Conservation (phyloP, 169 alveolate genomes). For the Plasmodium gonderi region DNA sequence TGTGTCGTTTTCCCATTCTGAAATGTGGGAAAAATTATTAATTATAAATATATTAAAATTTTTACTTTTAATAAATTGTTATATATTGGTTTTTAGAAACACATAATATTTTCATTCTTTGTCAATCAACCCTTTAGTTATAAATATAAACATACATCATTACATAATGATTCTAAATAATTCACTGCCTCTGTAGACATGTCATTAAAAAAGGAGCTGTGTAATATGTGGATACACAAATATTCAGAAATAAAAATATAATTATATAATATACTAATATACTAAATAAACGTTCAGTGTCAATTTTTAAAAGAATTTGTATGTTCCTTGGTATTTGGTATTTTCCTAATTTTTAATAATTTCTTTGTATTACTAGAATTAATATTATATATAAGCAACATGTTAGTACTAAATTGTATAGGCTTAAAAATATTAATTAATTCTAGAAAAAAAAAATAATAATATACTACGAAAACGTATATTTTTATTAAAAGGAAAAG, state of each 20-base stretch:
- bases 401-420: background rate
- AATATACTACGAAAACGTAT: too few species aligned
- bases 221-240: background rate
- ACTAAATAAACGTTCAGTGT: background rate
- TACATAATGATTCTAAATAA: background rate
- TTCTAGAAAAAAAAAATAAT: too few species aligned
- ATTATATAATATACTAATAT: background rate
- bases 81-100: background rate
- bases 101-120: background rate
- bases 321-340: background rate
- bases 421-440: too few species aligned
- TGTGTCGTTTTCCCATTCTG: background rate
- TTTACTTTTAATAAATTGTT: background rate
- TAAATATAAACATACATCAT: background rate
- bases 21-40: background rate
- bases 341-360: background rate
- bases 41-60: background rate
- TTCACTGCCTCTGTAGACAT: background rate
- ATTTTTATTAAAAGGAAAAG: too few species aligned
- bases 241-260: background rate
- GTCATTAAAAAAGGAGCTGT: background rate
- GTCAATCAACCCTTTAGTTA: background rate
- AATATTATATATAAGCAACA: background rate
- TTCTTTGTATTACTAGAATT: background rate
- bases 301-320: background rate